phyloP scores from a whole-genome alignment of 768 basidiomycete species.

The Boletus patriciae region DNA sequence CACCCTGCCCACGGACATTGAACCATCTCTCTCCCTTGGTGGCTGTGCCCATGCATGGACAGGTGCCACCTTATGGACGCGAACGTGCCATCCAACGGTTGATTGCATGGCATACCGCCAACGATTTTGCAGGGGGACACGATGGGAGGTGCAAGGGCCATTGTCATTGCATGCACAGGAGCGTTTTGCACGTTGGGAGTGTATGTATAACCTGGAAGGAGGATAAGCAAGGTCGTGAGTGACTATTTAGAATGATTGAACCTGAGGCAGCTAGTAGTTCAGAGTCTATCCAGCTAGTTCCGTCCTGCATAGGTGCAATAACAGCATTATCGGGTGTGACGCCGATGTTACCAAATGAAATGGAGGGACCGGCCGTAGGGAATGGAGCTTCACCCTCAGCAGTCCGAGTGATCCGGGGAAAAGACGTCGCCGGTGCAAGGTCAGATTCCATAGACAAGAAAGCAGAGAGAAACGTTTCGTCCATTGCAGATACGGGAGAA shows the following conservation, averaged over 20 bases:
- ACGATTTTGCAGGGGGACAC: neutral
- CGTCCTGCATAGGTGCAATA: neutral
- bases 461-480: neutral
- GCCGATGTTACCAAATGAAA: neutral
- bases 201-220: neutral
- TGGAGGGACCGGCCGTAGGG: neutral
- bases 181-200: neutral
- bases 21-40: slow-evolving; percentile 1
- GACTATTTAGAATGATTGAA: neutral
- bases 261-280: neutral
- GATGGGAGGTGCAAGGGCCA: neutral
- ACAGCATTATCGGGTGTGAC: neutral
- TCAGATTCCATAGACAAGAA: neutral
- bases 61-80: slow-evolving; percentile 5
- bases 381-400: neutral
- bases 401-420: neutral
- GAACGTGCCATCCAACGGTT: neutral
- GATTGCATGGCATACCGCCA: neutral
- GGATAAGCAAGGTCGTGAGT: neutral
- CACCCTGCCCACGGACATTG: slow-evolving; percentile 9
- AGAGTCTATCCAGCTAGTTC: slow-evolving; percentile 1
- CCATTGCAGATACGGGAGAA: neutral
- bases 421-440: neutral
- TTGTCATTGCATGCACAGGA: neutral
- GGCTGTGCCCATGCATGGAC: slow-evolving; percentile 3